Base-by-base conservation (phyloP, 768 basidiomycete species). In the Amanita rubescens region DNA sequence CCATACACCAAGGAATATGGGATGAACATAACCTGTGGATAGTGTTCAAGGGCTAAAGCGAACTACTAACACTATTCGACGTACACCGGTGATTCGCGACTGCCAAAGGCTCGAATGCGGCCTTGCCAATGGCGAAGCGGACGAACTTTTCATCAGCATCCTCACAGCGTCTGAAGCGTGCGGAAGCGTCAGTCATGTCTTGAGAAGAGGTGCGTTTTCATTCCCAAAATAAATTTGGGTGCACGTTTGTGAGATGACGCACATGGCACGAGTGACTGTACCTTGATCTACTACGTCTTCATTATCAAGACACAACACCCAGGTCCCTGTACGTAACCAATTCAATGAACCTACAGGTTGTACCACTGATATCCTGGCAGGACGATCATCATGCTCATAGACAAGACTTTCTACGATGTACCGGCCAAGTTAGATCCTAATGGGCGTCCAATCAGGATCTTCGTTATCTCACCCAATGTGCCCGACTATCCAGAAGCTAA, bases 401-500 rank as follows among this genome's bases (percentile, higher is more conserved):
- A 78, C 55, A 88, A 87, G 61, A 81, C 83, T 14, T 81, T 79
- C 68, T 75, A 86, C 62, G 93, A 95, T 62, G 67, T 96, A 5
- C 80, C 85, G 37, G 82, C 86, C 51, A 81, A 78, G 48, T 78
- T 89, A 41, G 75, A 84, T 61, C 68, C 73, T 11, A 67, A 66
- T 38, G 81, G 80, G 9, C 75, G 75, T 3, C 83, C 86, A 0
- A 85, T 94, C 57, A 76, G 92, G 51, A 82, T 95, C 37, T 93
- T 85, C 63, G 74, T 96, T 30, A 85, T 94, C 54, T 80, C 89
- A 17, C 94, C 94, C 6, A 76, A 74, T 49, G 64, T 93, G 12
- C 84, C 87, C 10, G 79, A 84, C 45, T 93, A 95, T 65, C 94
- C 94, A 0, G 78, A 91, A 42, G 94, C 91, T 22, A 91, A 86